phyloP scores from a whole-genome alignment of 805 yeast species.

The Zygosaccharomyces gambellarensis region DNA sequence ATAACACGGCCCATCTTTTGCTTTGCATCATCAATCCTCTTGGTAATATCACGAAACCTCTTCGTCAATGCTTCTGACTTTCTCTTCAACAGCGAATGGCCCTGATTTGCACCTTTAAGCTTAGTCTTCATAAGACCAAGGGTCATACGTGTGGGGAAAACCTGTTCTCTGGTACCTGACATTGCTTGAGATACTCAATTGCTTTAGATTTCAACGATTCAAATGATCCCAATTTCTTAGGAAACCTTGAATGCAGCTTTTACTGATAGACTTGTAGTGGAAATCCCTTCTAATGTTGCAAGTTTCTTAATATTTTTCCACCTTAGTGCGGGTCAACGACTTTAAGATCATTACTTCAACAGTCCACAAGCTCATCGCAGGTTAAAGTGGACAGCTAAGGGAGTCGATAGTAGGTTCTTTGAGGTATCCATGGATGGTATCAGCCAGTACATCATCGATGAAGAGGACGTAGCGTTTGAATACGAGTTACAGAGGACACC shows the following conservation, averaged over 20 bases:
- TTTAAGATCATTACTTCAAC: not conserved
- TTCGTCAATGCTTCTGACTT: slow-evolving; percentile 96
- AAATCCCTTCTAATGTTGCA: slow-evolving; percentile 4
- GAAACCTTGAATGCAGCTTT: too few species aligned
- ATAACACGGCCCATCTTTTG: slow-evolving; percentile 96
- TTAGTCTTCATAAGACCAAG: slow-evolving; percentile 91
- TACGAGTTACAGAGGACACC: slow-evolving; percentile 40
- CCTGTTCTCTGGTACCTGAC: slow-evolving; percentile 70
- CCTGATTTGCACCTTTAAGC: slow-evolving; percentile 95
- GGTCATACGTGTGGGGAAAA: slow-evolving; percentile 97
- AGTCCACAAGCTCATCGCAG: slow-evolving; percentile 2
- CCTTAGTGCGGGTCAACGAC: slow-evolving; percentile 4
- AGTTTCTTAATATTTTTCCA: not conserved
- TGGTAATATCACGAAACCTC: slow-evolving; percentile 92
- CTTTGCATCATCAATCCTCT: slow-evolving; percentile 89
- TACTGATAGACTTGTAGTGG: not conserved
- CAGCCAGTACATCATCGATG: slow-evolving; percentile 17
- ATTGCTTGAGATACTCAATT: slow-evolving; percentile 7
- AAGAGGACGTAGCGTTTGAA: slow-evolving; percentile 43
- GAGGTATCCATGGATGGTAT: slow-evolving; percentile 9
- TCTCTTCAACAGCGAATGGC: slow-evolving; percentile 87
- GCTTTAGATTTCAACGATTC: not conserved
- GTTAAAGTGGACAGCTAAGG: too few species aligned
- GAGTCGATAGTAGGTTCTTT: not conserved
- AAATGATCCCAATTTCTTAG: not conserved